Evolutionary conservation across 768 basidiomycete genomes (phyloP), one percentile per base, ranked within the genome.

Genomic region (Crepidotus variabilis): DNA sequence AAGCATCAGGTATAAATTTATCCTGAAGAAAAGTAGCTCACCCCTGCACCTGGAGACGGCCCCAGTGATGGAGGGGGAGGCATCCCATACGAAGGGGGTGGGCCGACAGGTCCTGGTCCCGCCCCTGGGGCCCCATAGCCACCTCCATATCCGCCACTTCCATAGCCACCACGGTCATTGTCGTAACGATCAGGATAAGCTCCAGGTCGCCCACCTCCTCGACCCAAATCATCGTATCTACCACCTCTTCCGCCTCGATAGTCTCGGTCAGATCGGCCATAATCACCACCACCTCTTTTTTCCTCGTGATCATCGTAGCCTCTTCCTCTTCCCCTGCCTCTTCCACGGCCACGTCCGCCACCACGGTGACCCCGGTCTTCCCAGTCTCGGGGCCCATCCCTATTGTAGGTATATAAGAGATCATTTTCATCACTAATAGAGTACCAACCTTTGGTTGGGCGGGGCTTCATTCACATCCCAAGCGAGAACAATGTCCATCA

Each of bases 401-500:
- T 75, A 6, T 47, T 50, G 46, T 32, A 46, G 51, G 11, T 50
- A 43, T 53, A 20, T 33, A 39, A 36, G 21, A 28, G 23, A 18
- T 9, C 32, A 33, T 21, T 20, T 22, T 13, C 0, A 22, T 46
- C 14, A 49, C 34, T 33, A 34, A 20, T 36, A 23, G 8, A 33
- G 1, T 32, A 52, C 60, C 22, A 39, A 67, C 61, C 69, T 75
- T 49, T 73, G 69, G 18, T 73, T 77, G 39, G 74, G 72, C 45
- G 81, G 74, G 0, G 75, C 71, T 56, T 87, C 85, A 6, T 75
- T 78, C 11, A 80, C 76, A 56, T 98, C 94, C 88, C 92, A 96
- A 32, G 88, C 88, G 61, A 90, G 92, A 0, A 83, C 75, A 47
- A 98, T 86, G 54, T 95, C 91, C 83, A 97, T 87, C 1, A 87